Evolutionary conservation across 495 filamentous ascomycete genomes (phyloP), one percentile per base, ranked within the genome.

Genomic region (Tuber aestivum): DNA sequence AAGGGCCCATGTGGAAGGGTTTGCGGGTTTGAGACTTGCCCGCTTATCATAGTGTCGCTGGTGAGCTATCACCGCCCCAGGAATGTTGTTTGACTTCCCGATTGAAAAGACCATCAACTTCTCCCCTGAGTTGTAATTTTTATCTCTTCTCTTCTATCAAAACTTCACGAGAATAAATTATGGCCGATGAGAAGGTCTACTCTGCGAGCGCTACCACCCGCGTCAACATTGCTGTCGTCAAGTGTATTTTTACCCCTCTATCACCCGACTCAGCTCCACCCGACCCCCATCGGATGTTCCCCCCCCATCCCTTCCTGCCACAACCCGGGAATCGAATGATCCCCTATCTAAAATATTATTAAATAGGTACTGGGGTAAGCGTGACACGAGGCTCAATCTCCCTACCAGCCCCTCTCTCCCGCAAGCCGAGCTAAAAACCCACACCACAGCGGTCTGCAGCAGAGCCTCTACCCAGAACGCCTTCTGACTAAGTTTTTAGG

Each of bases 221-320:
- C 23, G 96, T 99, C 80, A 99, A 99, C 87, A 99, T 99, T 82
- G 95, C 95, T 74, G 95, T 98, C 50, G 94, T 98, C 84, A 99
- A 99, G 93, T 95, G 87, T 74, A 87, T 82, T 56, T 65, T 70
- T 74, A 76, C 71, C 61, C 73, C 61, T 41, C 41, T 10, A 41
- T 41, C 38, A 40, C 38, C 38, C 38, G 38, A 40, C 38, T 40
- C 38, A 40, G 38, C 10, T 41, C 41, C 6, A 41, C 10, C 41
- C 41, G 70, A 61, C 44, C 1, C 65, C 44, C n/a, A 45, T 32
- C 68, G 27, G 77, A 75, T 75, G 14, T 20, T 73, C 40, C 42
- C 56, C 72, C 56, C 50, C 71, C 71, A 81, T 45, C 74, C 20
- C 69, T 69, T 69, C 69, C 41, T 56, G 27, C 10, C 7, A 69